Conservation (phyloP, 1,284 basidiomycete species). For the Cryptococcus floricola region DNA sequence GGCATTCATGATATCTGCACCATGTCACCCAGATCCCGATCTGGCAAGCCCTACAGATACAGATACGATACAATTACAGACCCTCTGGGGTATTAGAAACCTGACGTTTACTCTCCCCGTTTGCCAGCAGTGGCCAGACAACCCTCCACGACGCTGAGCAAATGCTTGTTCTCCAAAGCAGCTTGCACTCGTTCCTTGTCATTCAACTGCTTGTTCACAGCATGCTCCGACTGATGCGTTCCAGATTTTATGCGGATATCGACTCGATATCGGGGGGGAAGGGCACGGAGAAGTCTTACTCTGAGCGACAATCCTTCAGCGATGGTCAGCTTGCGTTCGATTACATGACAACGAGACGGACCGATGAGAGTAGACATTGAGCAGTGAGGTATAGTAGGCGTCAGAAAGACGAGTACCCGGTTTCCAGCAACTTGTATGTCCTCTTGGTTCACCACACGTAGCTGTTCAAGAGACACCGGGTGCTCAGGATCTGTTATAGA, state of each 20-base stretch:
- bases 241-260: slow-evolving; percentile 91
- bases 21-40: no score
- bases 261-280: slow-evolving; percentile 90
- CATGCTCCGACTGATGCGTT: slow-evolving; percentile 90
- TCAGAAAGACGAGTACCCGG: slow-evolving; percentile 80
- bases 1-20: no score
- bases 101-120: slow-evolving; percentile 16
- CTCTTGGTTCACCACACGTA: slow-evolving; percentile 86
- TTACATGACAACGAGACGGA: slow-evolving; percentile 44
- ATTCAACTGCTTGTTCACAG: slow-evolving; percentile 97
- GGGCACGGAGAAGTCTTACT: slow-evolving; percentile 80
- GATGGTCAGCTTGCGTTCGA: background rate
- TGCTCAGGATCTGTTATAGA: slow-evolving; percentile 96
- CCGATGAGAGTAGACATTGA: slow-evolving; percentile 97
- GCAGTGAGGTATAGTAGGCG: slow-evolving; percentile 97
- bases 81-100: background rate
- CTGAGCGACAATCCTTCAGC: slow-evolving; percentile 79
- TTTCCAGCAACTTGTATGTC: slow-evolving; percentile 75
- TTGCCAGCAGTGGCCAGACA: slow-evolving; percentile 62
- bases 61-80: no score
- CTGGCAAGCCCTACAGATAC: no score
- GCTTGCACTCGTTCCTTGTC: slow-evolving; percentile 98
- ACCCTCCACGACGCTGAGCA: slow-evolving; percentile 84
- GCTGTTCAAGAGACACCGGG: slow-evolving; percentile 88
- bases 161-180: slow-evolving; percentile 84